Percentiles rank a stretch among this genome's conserved stretches.
Conservation (phyloP, 2,329 filamentous ascomycete genomes). For the Colletotrichum musicola region DNA sequence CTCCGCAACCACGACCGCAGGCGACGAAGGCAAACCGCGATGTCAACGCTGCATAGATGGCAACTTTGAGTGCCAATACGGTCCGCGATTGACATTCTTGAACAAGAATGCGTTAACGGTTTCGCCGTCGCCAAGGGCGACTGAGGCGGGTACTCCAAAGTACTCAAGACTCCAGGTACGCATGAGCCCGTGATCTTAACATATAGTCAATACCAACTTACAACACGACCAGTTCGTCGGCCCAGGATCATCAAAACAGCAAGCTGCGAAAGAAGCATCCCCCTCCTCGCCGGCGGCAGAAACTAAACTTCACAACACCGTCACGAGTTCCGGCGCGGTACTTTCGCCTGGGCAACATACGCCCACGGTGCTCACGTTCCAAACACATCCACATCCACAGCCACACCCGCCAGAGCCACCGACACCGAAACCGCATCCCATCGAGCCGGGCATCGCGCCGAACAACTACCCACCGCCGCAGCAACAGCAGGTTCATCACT, state of each 20-base stretch:
- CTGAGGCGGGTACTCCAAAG: conserved; percentile 18
- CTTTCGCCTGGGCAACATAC: background rate
- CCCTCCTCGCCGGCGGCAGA: background rate
- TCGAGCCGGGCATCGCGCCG: conserved; percentile 14
- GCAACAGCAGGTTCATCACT: background rate
- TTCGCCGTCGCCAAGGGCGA: conserved; percentile 25
- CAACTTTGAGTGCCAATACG: conserved; percentile 62
- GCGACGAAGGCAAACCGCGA: conserved; percentile 63
- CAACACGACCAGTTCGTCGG: conserved; percentile 30
- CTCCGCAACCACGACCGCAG: conserved; percentile 44
- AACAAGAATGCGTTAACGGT: conserved; percentile 61
- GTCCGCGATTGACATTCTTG: conserved; percentile 60
- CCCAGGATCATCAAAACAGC: conserved; percentile 5
- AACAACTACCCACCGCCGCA: background rate
- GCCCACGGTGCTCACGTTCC: conserved; percentile 11
- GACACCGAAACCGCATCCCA: conserved; percentile 7
- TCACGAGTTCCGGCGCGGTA: background rate
- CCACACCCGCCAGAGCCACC: background rate
- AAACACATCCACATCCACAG: background rate
- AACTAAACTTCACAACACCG: background rate
- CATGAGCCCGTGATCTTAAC: background rate
- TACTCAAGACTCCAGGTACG: conserved; percentile 40
- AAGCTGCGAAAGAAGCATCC: background rate
- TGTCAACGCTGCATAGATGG: conserved; percentile 62
- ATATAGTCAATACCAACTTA: background rate